Conservation (phyloP, 345 rosid species). For the Citropsis articulata region DNA sequence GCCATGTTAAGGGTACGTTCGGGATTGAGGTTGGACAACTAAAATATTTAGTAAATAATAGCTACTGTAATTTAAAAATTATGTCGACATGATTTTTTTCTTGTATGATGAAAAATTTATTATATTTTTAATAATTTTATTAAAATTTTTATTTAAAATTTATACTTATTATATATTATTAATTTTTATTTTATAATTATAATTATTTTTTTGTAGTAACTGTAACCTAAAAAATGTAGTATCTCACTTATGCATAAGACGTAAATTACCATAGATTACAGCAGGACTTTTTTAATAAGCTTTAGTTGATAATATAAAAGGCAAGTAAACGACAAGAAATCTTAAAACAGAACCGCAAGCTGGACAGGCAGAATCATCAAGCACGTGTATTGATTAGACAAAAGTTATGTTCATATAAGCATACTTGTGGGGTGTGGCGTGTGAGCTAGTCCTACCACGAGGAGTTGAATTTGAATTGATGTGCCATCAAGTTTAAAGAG, state of each 20-base stretch:
- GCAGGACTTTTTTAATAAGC: neutral
- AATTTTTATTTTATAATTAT: too few species aligned
- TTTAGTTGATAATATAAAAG: neutral
- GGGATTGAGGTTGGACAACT: fast-evolving
- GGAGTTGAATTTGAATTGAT: constrained; percentile 7
- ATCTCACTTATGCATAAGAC: too few species aligned
- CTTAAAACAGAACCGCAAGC: neutral
- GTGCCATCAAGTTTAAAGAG: constrained; percentile 1
- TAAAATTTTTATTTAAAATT: too few species aligned
- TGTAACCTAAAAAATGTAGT: fast-evolving
- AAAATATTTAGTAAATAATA: too few species aligned
- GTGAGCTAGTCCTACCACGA: neutral
- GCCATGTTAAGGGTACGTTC: too few species aligned
- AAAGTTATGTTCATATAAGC: constrained; percentile 8
- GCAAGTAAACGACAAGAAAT: neutral
- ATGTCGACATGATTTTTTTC: too few species aligned
- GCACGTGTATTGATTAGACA: constrained; percentile 17
- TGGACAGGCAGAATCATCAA: neutral
- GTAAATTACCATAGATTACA: too few species aligned
- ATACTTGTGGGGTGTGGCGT: neutral
- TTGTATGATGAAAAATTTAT: too few species aligned
- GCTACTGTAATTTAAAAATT: too few species aligned
- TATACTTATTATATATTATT: too few species aligned
- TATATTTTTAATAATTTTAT: too few species aligned
- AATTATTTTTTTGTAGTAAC: fast-evolving